These are phyloP conservation scores for Neofusicoccum laricinum DNA, from an alignment of 2,329 filamentous ascomycete genomes.

Conservation along the genomic window DNA sequence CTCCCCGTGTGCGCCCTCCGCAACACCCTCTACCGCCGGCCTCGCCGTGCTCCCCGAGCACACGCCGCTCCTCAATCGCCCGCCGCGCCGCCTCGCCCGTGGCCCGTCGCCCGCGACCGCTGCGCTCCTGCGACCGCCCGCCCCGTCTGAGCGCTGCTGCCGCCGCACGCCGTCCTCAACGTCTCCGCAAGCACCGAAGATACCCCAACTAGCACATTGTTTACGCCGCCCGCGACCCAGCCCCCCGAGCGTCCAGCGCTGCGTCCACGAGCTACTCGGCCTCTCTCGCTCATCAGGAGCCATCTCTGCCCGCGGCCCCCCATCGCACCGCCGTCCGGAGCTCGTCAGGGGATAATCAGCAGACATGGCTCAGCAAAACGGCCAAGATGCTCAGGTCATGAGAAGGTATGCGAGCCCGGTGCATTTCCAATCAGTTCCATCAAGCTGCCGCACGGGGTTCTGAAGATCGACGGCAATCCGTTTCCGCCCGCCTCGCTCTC, in stretches of 20 bases:
- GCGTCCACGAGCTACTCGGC: background rate
- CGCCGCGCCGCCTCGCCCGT: background rate
- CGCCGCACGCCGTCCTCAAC: background rate
- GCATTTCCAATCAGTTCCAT: slow-evolving; percentile 9
- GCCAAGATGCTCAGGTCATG: slow-evolving; percentile 17
- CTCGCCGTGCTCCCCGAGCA: background rate
- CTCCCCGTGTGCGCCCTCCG: slow-evolving; percentile 5
- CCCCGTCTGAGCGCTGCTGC: background rate
- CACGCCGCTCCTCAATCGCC: background rate
- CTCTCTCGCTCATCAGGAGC: background rate
- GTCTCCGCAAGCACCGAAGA: slow-evolving; percentile 12
- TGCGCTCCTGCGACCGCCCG: background rate
- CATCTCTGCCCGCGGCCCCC: background rate
- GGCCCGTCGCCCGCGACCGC: background rate
- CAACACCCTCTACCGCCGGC: background rate
- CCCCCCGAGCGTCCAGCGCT: background rate
- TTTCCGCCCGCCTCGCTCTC: slow-evolving; percentile 8
- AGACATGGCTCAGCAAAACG: slow-evolving; percentile 16
- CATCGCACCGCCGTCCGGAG: background rate
- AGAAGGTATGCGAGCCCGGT: slow-evolving; percentile 13
- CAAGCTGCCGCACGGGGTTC: slow-evolving; percentile 10
- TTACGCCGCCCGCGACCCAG: background rate
- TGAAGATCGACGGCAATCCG: slow-evolving; percentile 4
- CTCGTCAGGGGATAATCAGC: slow-evolving; percentile 9
- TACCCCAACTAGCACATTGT: slow-evolving; percentile 15